Conservation (phyloP, 2,329 filamentous ascomycete genomes). For the Gaeumannomyces tritici region DNA sequence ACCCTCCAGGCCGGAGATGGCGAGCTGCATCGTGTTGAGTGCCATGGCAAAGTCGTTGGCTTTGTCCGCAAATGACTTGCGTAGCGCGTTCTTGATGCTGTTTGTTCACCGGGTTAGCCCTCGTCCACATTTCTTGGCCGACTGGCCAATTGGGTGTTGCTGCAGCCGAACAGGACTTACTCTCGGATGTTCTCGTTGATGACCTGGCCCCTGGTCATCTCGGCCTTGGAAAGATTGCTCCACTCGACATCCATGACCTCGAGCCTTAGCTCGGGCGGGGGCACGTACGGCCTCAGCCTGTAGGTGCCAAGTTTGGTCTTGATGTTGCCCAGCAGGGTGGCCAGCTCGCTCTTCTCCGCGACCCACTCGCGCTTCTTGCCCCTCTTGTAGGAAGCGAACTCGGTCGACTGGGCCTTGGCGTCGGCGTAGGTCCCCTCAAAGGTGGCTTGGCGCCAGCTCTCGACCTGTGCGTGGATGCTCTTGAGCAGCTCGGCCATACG, state of each 20-base stretch:
- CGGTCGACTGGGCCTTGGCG: conserved; percentile 74
- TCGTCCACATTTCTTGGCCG: too few species aligned
- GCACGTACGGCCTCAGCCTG: conserved; percentile 80
- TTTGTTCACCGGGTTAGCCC: neutral
- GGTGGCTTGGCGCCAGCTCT: conserved; percentile 66
- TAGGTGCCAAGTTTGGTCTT: conserved; percentile 98
- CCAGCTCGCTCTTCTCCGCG: conserved; percentile 91
- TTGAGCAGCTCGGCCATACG: conserved; percentile 77
- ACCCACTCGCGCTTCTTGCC: conserved; percentile 92
- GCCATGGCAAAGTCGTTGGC: conserved; percentile 96
- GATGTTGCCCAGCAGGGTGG: conserved; percentile 90
- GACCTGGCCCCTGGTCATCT: conserved; percentile 80
- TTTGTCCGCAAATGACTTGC: conserved; percentile 91
- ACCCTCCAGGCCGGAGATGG: conserved; percentile 93
- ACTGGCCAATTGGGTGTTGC: too few species aligned
- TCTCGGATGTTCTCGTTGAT: conserved; percentile 99
- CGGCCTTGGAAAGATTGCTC: conserved; percentile 67
- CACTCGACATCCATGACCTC: conserved; percentile 79
- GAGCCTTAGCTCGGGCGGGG: conserved; percentile 71
- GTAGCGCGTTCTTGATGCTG: conserved; percentile 82
- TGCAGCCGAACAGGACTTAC: neutral
- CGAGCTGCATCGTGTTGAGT: conserved; percentile 86
- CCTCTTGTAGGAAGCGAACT: conserved; percentile 84
- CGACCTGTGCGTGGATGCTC: conserved; percentile 62
- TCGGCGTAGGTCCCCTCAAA: conserved; percentile 91